Evolutionary conservation across 257 asterid species (phyloP).

Genomic region (Solanum rostratum): DNA sequence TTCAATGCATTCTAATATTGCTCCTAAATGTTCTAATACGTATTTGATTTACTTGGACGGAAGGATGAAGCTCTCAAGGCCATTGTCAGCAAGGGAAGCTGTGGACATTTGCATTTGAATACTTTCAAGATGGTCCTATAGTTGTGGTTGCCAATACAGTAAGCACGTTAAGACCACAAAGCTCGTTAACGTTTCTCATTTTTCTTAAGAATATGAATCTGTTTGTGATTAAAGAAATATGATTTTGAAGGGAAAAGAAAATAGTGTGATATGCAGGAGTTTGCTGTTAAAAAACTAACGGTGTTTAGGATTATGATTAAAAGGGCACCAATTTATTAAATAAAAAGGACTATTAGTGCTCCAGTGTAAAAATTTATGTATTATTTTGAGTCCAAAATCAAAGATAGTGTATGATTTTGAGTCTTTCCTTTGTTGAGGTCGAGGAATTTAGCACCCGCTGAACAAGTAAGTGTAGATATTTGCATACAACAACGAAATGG

Average conservation of each 20-base stretch:
- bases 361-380: too few species aligned
- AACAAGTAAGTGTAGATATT: constrained; percentile 30
- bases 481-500: constrained; percentile 91
- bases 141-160: constrained; percentile 78
- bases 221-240: too few species aligned
- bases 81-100: constrained; percentile 79
- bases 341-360: too few species aligned
- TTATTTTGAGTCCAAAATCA: too few species aligned
- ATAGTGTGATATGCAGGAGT: too few species aligned
- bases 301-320: too few species aligned
- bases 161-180: not conserved
- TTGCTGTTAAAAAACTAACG: too few species aligned
- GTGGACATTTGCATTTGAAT: constrained; percentile 54
- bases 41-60: constrained; percentile 45
- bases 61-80: constrained; percentile 96
- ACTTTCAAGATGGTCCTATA: constrained; percentile 61
- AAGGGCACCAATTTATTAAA: too few species aligned
- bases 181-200: not conserved
- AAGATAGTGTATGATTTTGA: too few species aligned
- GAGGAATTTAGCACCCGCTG: not conserved
- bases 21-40: constrained; percentile 18
- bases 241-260: too few species aligned
- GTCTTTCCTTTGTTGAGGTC: too few species aligned
- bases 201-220: too few species aligned
- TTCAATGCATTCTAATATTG: not conserved